Evolutionary conservation across 805 yeast genomes (phyloP), one percentile per base, ranked within the genome.

Genomic region (Sugiyamaella valdiviana): DNA sequence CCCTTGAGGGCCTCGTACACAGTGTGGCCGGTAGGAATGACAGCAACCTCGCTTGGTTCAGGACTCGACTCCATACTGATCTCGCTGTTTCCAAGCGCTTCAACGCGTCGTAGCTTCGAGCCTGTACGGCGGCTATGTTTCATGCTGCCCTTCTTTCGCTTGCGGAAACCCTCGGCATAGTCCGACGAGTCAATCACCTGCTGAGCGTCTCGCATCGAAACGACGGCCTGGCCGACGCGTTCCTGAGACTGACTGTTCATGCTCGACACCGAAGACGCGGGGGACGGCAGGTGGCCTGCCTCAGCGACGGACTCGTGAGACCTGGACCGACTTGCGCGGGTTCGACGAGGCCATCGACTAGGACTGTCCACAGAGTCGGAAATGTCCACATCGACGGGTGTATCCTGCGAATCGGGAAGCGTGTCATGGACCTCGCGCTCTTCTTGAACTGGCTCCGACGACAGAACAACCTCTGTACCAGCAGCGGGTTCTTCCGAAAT

Each of bases 91-190:
- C 36, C 21, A 37, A 6, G 21, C 19, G n/a, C 14, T 37, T 17
- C n/a, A 6, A 16, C 22, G 10, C 39, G 20, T 37, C 22, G 5
- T 7, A 6, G 39, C 22, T 14, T 20, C 14, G 16, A 20, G 6
- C 32, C 22, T 39, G 29, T 14, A 9, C 42, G 26, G 17, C 21
- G 19, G 3, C 15, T 4, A 21, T 26, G 12, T 15, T 21, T 23
- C 14, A 15, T 10, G n/a, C 29, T 19, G 29, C 44, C 26, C 15
- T 37, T 29, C 44, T 48, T 48, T 14, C 51, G 20, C 43, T 48
- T 48, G 7, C 51, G 26, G 22, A 48, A 48, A 6, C 51, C 51
- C 29, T 48, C 51, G 6, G 37, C 47, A 29, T 42, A 48, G 12
- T 43, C 47, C 1, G 46, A 15, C 14, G 36, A 29, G 20, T 29